phyloP scores from a whole-genome alignment of 257 asterid genomes.

The Cruciata laevipes region DNA sequence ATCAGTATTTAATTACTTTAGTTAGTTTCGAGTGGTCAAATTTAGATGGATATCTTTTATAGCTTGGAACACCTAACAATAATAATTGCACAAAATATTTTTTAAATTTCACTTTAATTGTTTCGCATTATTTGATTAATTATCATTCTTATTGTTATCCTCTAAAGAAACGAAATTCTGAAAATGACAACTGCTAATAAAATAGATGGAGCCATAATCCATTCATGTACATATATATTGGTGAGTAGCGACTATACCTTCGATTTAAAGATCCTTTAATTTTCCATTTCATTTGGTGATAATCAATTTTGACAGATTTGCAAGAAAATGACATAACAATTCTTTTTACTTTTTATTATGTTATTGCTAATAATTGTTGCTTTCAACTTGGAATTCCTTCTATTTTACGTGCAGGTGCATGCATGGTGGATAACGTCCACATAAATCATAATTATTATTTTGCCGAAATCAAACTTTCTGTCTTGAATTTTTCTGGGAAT shows the following conservation, averaged over 20 bases:
- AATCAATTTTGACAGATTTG: conserved; percentile 13
- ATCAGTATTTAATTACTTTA: neutral
- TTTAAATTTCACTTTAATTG: too few relatives aligned
- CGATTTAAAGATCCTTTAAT: neutral
- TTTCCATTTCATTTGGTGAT: neutral
- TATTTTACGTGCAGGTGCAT: neutral
- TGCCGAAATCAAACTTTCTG: neutral
- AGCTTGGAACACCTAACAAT: neutral
- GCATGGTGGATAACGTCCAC: conserved; percentile 1
- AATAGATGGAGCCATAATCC: neutral
- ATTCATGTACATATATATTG: neutral
- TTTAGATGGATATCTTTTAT: neutral
- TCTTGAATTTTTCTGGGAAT: neutral
- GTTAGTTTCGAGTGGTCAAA: neutral
- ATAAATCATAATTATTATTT: too few relatives aligned
- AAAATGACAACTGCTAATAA: conserved; percentile 2
- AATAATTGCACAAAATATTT: too few relatives aligned
- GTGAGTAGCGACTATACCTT: neutral
- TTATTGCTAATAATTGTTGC: neutral
- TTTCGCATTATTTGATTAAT: too few relatives aligned
- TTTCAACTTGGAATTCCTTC: neutral
- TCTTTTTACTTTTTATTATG: neutral
- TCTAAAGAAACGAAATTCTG: neutral
- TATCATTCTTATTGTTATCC: neutral
- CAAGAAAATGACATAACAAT: conserved; percentile 10